Base-by-base conservation (phyloP, 176 grass and related monocot species). In the Musa troglodytarum region DNA sequence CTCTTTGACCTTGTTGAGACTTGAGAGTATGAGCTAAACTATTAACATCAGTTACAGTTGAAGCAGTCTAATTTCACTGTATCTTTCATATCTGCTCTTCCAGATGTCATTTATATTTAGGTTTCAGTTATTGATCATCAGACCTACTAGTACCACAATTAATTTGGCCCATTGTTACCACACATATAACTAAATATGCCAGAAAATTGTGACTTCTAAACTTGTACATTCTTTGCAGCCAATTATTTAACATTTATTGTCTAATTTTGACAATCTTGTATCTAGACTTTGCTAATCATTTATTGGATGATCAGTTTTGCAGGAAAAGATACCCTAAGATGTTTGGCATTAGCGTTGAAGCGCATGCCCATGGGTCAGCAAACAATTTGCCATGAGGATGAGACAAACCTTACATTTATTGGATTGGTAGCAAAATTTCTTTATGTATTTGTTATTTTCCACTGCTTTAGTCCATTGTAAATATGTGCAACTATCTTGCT, bases 351-450 rank as follows among this genome's bases (percentile, higher is more conserved):
- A 78, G 95, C 95, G 71, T 69, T 93, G 79, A 98, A 98, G 87
- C 84, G 80, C 56, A 98, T 98, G 88, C 90, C 95, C 62, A 69
- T 73, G 73, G 95, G 95, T 70, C 86, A 83, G 77, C 95, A 98
- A 85, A 87, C 88, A 83, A 83, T 98, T 82, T 82, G 65, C 66
- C 82, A 91, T 81, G 84, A 77, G 9, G 95, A 98, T 80, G 95
- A 98, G 78, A 69, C 84, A 77, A 90, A 93, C 54, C 86, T 98
- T 54, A 98, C 95, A 76, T 98, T 98, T 86, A 93, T 98, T 84
- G 95, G 95, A 81, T 73, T 98, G 88, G 95, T 98, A 91, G 76
- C 73, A 19, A 29, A 8, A 3, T 71, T 82, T 85, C 53, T 79
- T 54, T 28, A 69, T 17, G 55, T 79, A 23, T 13, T 70, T 9